Base-by-base conservation (phyloP, 805 yeast species). In the Metschnikowia lochheadii region DNA sequence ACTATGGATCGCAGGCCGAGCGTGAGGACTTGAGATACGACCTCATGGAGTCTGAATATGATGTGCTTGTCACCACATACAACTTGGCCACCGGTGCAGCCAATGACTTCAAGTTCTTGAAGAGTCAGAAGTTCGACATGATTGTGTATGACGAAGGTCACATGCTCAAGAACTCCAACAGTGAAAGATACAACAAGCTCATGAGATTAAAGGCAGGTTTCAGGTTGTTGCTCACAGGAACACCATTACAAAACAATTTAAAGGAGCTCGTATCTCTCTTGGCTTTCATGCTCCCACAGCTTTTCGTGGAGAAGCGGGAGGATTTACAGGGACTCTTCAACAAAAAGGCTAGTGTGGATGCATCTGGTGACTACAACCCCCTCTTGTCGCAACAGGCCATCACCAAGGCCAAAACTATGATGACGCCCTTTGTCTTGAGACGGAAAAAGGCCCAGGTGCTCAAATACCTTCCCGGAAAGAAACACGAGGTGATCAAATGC, bases 71-170 rank as follows among this genome's bases (percentile, higher is more conserved):
- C 1, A 94, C 99, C 1, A 94, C 99, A 0, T 94, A 94, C 65
- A 88, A 87, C 56, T 72, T 94, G 56, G 97, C 98, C 0, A 83
- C 95, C 15, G 96, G 97, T 15, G 80, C 86, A 42, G 85, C 89
- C 57, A 79, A 80, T 43, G 99, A 94, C 66, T 82, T 83, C 59
- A 80, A 84, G 29, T 94, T 94, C 62, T 75, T 94, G 58, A 82
- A 83, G 62, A 77, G 80, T 55, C 82, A 84, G 60, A 76, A 80
- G 20, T 94, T 94, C 67, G 89, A 94, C 65, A 88, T 86, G 57
- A 82, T 96, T 53, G 92, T 94, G 1, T 94, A 89, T 63, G 99
- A 94, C 67, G 99, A 94, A 73, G 99, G 99, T 2, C 99, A 94
- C 67, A 84, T 94, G 88, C 76, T 94, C 58, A 94, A 94, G 65